Evolutionary conservation across 2,329 filamentous ascomycete genomes (phyloP), one percentile per base, ranked within the genome.

Genomic region (Clarireedia monteithiana): DNA sequence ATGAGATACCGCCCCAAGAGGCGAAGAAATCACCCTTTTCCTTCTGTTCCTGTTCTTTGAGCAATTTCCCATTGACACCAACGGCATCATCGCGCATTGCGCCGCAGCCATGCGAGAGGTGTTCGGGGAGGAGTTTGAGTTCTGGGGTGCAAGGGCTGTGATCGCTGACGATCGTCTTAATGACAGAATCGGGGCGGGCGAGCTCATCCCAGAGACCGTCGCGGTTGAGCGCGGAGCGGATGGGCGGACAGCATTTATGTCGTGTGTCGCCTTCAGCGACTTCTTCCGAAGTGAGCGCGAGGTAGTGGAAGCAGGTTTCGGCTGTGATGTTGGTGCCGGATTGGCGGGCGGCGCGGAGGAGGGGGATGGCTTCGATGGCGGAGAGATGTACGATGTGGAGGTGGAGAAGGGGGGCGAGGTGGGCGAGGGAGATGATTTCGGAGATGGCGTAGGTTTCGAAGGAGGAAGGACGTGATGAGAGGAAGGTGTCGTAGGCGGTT

Each of bases 81-180:
- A 63, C 66, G 1, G 60, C 59, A 17, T 58, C 48, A 7, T 51
- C 26, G 39, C 64, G 58, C 3, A 73, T 62, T 42, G 63, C 66
- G 45, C 69, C 58, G 61, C 64, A 53, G 30, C 53, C 57, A 67
- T 68, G 58, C 64, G 66, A 64, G 77, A 81, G n/a, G 62, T 86
- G 80, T 0, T 78, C 71, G 0, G 92, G 91, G 0, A 96, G 81
- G 17, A 95, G 81, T 72, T 99, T 99, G 53, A 99, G 80, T 68
- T 96, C 85, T 0, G 94, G 92, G 3, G 94, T 97, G 76, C 94
- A 97, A 5, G 94, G 94, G 5, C 89, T 95, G 76, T 99, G 94
- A 69, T 97, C 94, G 0, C 88, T 95, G 2, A 99, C 94, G 30
- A 99, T 81, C 0, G 94, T 97, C 67, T 84, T 82, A 71, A 99